Evolutionary conservation across 2,329 filamentous ascomycete genomes (phyloP), one percentile per base, ranked within the genome.

Genomic region (Pseudocercospora ulei): DNA sequence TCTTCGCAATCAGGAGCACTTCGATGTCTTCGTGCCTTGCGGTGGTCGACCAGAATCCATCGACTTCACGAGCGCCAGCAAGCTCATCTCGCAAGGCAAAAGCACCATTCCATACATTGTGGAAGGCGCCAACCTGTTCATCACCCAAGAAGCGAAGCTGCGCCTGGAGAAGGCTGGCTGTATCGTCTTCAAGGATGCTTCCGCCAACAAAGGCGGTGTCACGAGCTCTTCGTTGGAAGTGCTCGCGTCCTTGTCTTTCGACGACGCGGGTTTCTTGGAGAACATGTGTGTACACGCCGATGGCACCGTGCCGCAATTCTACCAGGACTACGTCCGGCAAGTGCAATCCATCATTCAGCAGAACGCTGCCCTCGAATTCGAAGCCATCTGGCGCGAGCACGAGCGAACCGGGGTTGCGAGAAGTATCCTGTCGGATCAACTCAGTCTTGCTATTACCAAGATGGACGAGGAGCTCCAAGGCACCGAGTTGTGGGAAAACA

Each of bases 191-290:
- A 98, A 98, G 69, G 90, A 98, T 62, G 90, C 90, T 3, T 94
- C 85, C 23, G 87, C 88, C 40, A 98, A 98, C 75, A 98, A 98
- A 72, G 90, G 90, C 50, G 90, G 90, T 61, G 90, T 98, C 29
- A 98, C 90, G 0, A 95, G 86, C 1, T 96, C 90, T 0, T 96
- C 90, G 1, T 78, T 96, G 19, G 90, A 98, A 58, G 90, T 98
- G 4, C 75, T 98, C 14, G 90, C 90, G 5, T 90, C 86, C 8
- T 72, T 98, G 41, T 90, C 86, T 25, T 96, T 98, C 58, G 84
- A 98, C 55, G 90, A 98, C 51, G 69, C 76, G 41, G 76, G 79
- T 49, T 98, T 98, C 66, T 73, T 81, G 36, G 71, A 86, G 64
- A 79, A 98, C 71, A 98, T 98, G 90, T 98, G 90, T 64, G 75